Evolutionary conservation across 148 eudicot species (phyloP), one percentile per base, ranked within the genome.

Genomic region (Rhododendron kiyosumense): DNA sequence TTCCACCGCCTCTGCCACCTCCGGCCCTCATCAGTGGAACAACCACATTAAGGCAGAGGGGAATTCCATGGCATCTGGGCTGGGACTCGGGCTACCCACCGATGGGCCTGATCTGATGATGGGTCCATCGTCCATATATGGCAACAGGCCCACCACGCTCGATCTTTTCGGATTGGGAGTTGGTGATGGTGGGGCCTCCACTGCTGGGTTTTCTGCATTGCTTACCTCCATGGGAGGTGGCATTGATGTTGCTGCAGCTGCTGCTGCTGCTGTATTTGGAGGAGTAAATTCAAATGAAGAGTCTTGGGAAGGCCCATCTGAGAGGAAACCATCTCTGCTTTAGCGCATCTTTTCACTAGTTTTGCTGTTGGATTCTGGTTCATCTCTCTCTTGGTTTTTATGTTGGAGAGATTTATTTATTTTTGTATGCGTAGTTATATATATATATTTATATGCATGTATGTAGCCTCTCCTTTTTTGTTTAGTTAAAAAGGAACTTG

Each of bases 161-260:
- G 98, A 94, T 87, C 84, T 94, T 67, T 93, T 94, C 1, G 95
- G 98, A 4, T 84, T 94, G 7, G 98, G 98, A 22, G 84, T 89
- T 4, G 92, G 92, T 20, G 83, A 52, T 4, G 85, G 86, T 30
- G 87, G 84, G 52, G 90, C 84, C 38, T 83, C 94, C 1, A 30
- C 87, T 4, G 61, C 81, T 77, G 90, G 92, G 12, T 87, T 88
- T 54, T 86, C 94, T 7, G 91, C 93, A 3, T 91, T 91, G 74
- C 65, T 93, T 24, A 84, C 85, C 28, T 89, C 94, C 12, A 87
- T 92, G 0, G 90, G 90, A 20, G 86, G 83, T 85, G 82, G 85
- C 76, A 71, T 82, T 20, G 86, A 84, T 22, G 87, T 83, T 15
- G 87, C 81, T 36, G 77, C 85, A 0, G 84, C 88, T 1, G 76